A percentile compares a stretch with the other conserved stretches of the same genome.
These are phyloP conservation scores for Rhododendron henanense DNA, from an alignment of 148 eudicot genomes.

Conservation along the genomic window DNA sequence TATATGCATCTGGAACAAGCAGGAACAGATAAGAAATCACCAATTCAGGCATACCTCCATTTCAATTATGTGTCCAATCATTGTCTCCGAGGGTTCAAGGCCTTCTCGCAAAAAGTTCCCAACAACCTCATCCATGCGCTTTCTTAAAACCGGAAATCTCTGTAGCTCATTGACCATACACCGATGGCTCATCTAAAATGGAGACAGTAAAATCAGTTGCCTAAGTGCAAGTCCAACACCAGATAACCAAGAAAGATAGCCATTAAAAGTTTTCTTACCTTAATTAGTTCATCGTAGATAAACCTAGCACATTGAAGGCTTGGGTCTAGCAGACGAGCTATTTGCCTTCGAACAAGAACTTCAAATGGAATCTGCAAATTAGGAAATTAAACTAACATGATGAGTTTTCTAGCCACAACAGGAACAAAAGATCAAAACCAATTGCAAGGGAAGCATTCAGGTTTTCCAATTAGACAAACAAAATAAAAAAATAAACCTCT, in stretches of 20 bases:
- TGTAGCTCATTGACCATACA: constrained; percentile 79
- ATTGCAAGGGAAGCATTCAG: background rate
- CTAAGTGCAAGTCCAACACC: background rate
- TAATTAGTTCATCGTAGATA: constrained; percentile 79
- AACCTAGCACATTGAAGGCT: constrained; percentile 96
- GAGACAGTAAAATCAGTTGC: constrained; percentile 4
- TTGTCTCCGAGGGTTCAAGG: constrained; percentile 72
- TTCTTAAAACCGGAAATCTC: constrained; percentile 81
- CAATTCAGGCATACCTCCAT: constrained; percentile 69
- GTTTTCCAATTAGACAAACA: background rate
- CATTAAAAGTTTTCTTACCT: constrained; percentile 37
- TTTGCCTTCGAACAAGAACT: constrained; percentile 76
- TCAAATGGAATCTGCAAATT: constrained; percentile 51
- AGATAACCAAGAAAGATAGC: background rate
- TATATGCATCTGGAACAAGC: background rate
- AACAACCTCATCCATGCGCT: constrained; percentile 84
- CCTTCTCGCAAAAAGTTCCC: constrained; percentile 72
- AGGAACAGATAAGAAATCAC: background rate
- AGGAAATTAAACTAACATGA: background rate
- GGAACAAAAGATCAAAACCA: background rate
- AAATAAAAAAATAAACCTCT: constrained; percentile 52
- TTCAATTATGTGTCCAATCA: constrained; percentile 81
- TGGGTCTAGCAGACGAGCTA: constrained; percentile 85
- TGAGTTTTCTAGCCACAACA: background rate
- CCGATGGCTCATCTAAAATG: constrained; percentile 79